phyloP scores from a whole-genome alignment of 164 flowering plant genomes.

The Sextonia rubra region DNA sequence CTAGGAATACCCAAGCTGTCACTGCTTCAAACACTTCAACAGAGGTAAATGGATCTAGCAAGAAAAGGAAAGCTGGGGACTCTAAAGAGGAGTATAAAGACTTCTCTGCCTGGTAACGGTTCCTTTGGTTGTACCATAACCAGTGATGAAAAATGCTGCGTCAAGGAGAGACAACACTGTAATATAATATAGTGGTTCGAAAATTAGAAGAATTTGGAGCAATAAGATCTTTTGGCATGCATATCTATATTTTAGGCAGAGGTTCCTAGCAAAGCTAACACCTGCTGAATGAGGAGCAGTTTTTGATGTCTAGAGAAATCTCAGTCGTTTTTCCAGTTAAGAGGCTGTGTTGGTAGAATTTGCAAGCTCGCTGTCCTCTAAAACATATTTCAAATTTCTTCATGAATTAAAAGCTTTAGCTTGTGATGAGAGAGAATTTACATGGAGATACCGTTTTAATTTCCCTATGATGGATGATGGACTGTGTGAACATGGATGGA shows the following conservation, averaged over 20 bases:
- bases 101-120: constrained; percentile 72
- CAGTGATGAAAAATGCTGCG: neutral
- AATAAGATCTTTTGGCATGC: too few relatives aligned
- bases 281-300: neutral
- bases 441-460: too few relatives aligned
- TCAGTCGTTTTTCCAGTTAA: too few relatives aligned
- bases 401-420: too few relatives aligned
- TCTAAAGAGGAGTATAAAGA: constrained; percentile 47
- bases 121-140: constrained; percentile 11
- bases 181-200: neutral
- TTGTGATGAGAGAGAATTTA: too few relatives aligned
- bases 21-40: constrained; percentile 22
- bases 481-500: too few relatives aligned
- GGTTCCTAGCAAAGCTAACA: neutral
- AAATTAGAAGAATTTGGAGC: neutral
- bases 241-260: neutral
- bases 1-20: constrained; percentile 33
- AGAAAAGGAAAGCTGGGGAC: constrained; percentile 62
- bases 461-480: too few relatives aligned
- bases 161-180: neutral
- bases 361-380: too few relatives aligned
- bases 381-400: too few relatives aligned
- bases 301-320: neutral
- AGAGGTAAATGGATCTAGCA: constrained; percentile 28
- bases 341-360: neutral